Base-by-base conservation (phyloP, 768 basidiomycete genomes). In the Amanita phalloides region DNA sequence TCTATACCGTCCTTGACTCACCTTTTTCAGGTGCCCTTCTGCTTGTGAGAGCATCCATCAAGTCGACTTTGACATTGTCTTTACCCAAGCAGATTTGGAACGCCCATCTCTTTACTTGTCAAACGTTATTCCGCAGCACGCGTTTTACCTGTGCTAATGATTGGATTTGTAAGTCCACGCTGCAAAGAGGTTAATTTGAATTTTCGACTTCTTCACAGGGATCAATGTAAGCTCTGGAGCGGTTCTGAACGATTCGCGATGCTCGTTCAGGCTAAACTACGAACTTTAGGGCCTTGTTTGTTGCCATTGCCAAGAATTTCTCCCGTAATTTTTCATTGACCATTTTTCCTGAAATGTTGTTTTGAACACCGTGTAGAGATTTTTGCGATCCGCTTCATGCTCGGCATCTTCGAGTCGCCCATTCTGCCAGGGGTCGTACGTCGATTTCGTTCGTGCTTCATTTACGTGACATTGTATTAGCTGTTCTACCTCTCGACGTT, bases 401-500 rank as follows among this genome's bases (percentile, higher is more conserved):
- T 78, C n/a, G 75, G 74, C 26, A 69, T 75, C 9, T 75, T 74
- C 52, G 75, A 77, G 61, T 69, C 71, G 10, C 68, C 75, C 2
- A 73, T 76, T 70, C 62, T 75, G 30, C 74, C 74, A 17, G 74
- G 72, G 28, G 74, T 75, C 23, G 48, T 49, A 49, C 30, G 48
- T 41, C 17, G 36, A 10, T 3, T 14, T n/a, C 4, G 13, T n/a
- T 26, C 25, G 13, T 46, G 1, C 28, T 46, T 21, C 41, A 9
- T 25, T 42, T 20, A 21, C 4, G 25, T 21, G 9, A 20, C 14
- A 14, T 13, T 13, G 13, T 33, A 33, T 13, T 13, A 49, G 44
- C 67, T 77, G 3, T 76, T 72, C 58, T 76, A 76, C 56, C 64
- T 77, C n/a, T 74, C 73, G 2, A 74, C 73, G 0, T 76, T 76